A percentile compares a stretch with the other conserved stretches of the same genome.
phyloP scores from a whole-genome alignment of 352 stramenopile species.

The Globisporangium acanthophoron region DNA sequence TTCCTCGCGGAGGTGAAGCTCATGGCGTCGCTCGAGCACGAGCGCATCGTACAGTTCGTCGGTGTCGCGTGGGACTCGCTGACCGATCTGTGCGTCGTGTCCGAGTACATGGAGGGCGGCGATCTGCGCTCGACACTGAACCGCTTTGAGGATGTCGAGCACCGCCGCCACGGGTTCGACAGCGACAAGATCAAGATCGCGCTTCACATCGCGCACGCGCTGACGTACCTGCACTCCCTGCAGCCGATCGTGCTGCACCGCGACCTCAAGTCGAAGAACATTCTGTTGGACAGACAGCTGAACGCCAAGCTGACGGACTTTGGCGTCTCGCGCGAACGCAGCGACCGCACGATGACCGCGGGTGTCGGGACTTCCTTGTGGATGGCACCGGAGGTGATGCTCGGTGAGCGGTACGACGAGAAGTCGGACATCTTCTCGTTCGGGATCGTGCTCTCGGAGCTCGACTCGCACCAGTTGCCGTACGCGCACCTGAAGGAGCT shows the following conservation, averaged over 20 bases:
- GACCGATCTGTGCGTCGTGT: slow-evolving; percentile 30
- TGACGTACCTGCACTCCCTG: slow-evolving; percentile 43
- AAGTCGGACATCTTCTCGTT: slow-evolving; percentile 85
- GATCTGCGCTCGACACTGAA: slow-evolving; percentile 33
- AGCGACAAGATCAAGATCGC: slow-evolving; percentile 28
- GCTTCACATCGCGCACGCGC: slow-evolving; percentile 21
- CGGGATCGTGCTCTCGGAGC: slow-evolving; percentile 73
- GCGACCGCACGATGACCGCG: slow-evolving; percentile 15
- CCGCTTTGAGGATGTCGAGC: slow-evolving; percentile 22
- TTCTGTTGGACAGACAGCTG: slow-evolving; percentile 20
- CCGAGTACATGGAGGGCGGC: slow-evolving; percentile 39
- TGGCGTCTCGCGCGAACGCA: slow-evolving; percentile 16
- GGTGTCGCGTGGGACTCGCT: slow-evolving; percentile 49
- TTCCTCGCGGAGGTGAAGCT: slow-evolving; percentile 46
- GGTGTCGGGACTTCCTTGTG: slow-evolving; percentile 14
- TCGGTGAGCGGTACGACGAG: slow-evolving; percentile 44
- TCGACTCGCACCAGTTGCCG: slow-evolving; percentile 53
- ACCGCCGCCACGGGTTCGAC: slow-evolving; percentile 26
- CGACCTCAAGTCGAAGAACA: slow-evolving; percentile 50
- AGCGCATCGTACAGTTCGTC: slow-evolving; percentile 34
- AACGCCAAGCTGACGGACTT: slow-evolving; percentile 41
- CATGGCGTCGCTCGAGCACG: slow-evolving; percentile 32
- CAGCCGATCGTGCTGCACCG: slow-evolving; percentile 29
- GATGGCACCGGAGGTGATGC: slow-evolving; percentile 5
- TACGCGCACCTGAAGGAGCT: slow-evolving; percentile 18